A percentile compares a stretch with the other conserved stretches of the same genome.
These are phyloP conservation scores for Venturia effusa DNA, from an alignment of 2,329 filamentous ascomycete species.

Conservation along the genomic window DNA sequence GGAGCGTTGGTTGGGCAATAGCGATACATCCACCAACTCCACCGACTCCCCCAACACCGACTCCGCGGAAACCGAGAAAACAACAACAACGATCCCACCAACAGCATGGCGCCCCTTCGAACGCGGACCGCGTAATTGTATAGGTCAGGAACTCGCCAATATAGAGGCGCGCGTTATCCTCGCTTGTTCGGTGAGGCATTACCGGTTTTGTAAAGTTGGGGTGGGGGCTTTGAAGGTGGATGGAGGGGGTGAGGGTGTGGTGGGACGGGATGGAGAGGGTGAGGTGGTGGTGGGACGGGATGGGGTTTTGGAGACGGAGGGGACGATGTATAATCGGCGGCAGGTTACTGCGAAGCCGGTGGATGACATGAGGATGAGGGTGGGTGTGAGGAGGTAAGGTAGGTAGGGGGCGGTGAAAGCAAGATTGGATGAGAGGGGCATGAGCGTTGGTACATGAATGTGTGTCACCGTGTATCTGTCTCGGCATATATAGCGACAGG, in stretches of 20 bases:
- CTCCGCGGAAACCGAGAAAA: not conserved
- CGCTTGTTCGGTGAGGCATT: conserved; percentile 19
- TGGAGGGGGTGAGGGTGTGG: conserved; percentile 21
- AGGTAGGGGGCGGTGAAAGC: not conserved
- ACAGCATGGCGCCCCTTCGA: conserved; percentile 29
- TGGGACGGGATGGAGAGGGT: conserved; percentile 19
- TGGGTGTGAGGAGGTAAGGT: conserved; percentile 10
- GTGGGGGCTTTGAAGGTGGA: conserved; percentile 20
- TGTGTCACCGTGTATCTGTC: too few relatives aligned
- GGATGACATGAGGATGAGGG: conserved; percentile 11
- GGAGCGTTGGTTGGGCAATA: conserved; percentile 14
- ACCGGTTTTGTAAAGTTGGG: conserved; percentile 25
- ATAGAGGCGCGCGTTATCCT: conserved; percentile 24
- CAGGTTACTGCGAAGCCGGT: conserved; percentile 8
- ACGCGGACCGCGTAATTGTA: conserved; percentile 26
- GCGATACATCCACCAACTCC: not conserved
- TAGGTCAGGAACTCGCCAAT: conserved; percentile 27
- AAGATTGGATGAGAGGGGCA: not conserved
- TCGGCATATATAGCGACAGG: too few relatives aligned
- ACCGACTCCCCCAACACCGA: not conserved
- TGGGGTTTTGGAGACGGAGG: conserved; percentile 21
- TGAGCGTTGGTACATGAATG: too few relatives aligned
- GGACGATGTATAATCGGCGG: conserved; percentile 19
- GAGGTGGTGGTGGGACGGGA: conserved; percentile 19
- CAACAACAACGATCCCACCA: not conserved